These are phyloP conservation scores for Trypanosoma conorhini DNA, from an alignment of 208 protist species.

Conservation along the genomic window DNA sequence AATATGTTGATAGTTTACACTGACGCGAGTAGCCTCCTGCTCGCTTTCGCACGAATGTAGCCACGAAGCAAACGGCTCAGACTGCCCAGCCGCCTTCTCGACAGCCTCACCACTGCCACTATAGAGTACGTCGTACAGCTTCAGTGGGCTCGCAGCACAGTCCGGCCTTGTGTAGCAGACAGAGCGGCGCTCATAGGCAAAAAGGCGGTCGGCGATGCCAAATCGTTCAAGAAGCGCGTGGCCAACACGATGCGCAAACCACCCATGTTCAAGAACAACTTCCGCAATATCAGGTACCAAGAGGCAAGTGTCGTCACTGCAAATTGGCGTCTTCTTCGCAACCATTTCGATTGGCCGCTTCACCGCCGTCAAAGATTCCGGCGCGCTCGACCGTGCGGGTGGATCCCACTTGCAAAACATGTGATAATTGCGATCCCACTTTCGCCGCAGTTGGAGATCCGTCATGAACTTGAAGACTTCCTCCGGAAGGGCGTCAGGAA, in stretches of 20 bases:
- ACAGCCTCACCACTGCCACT: constrained; percentile 32
- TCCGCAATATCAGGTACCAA: constrained; percentile 37
- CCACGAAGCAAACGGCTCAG: constrained; percentile 19
- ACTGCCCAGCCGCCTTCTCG: constrained; percentile 3
- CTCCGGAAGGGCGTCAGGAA: constrained; percentile 37
- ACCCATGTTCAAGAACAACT: constrained; percentile 37
- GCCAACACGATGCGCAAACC: constrained; percentile 55
- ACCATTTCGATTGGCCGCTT: constrained; percentile 32
- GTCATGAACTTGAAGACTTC: constrained; percentile 46
- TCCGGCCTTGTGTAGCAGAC: constrained; percentile 23
- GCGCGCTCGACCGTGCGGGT: background rate
- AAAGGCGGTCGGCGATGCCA: constrained; percentile 53
- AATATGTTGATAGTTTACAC: constrained; percentile 68
- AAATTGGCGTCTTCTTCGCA: constrained; percentile 31
- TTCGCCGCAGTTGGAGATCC: constrained; percentile 35
- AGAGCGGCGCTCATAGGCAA: constrained; percentile 53
- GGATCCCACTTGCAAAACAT: constrained; percentile 42
- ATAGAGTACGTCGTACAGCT: constrained; percentile 60
- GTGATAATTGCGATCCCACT: constrained; percentile 67
- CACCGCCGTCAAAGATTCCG: constrained; percentile 8
- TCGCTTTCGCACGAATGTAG: constrained; percentile 15
- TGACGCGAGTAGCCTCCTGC: constrained; percentile 32
- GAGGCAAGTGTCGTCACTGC: constrained; percentile 33
- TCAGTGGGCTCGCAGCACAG: background rate
- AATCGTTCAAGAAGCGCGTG: constrained; percentile 37